Evolutionary conservation across 2,329 filamentous ascomycete species (phyloP).

Genomic region (Stagonosporopsis chrysanthemi): DNA sequence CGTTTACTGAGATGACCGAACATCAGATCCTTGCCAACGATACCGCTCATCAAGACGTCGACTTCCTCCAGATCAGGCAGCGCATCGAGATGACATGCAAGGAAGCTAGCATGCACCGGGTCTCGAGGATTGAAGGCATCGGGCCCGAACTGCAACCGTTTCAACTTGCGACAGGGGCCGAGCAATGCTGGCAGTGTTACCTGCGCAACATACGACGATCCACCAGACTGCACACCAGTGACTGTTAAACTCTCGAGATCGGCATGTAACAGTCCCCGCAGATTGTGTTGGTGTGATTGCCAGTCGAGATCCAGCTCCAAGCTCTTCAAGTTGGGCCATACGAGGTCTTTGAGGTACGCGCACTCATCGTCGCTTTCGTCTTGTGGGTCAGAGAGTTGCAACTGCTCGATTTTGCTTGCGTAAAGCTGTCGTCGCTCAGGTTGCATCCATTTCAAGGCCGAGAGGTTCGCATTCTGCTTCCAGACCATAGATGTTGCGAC

Average conservation of each 20-base stretch:
- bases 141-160: constrained; percentile 37
- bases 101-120: constrained; percentile 30
- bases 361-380: constrained; percentile 24
- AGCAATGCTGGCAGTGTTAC: constrained; percentile 35
- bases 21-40: constrained; percentile 36
- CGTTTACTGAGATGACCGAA: constrained; percentile 39
- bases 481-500: constrained; percentile 43
- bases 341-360: constrained; percentile 35
- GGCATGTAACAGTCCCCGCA: constrained; percentile 34
- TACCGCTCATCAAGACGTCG: constrained; percentile 33
- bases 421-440: constrained; percentile 38
- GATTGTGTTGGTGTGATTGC: constrained; percentile 25
- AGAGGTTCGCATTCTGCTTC: constrained; percentile 42
- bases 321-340: constrained; percentile 40
- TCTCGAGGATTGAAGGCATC: constrained; percentile 29
- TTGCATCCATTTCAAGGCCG: constrained; percentile 33
- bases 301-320: constrained; percentile 44
- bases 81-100: constrained; percentile 32
- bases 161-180: constrained; percentile 30
- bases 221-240: constrained; percentile 33
- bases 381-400: constrained; percentile 34
- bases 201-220: constrained; percentile 31
- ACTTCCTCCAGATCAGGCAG: constrained; percentile 31
- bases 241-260: constrained; percentile 38
- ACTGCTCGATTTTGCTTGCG: constrained; percentile 40